Base-by-base conservation (phyloP, 768 basidiomycete species). In the Tephrocybe sp. region DNA sequence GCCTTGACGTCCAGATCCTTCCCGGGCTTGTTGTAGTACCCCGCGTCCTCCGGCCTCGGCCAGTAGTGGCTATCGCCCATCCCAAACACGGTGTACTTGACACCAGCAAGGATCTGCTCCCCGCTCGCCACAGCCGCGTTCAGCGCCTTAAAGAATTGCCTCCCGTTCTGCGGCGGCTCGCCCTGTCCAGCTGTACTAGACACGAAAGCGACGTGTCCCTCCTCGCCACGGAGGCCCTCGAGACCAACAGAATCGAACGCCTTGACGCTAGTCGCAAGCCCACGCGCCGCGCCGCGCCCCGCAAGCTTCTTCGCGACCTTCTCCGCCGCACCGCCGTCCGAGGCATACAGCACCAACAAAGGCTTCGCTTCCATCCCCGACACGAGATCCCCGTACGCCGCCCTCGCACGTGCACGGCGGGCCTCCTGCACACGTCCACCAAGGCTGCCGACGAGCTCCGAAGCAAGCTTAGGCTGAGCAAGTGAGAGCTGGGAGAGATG, bases 21-120 rank as follows among this genome's bases (percentile, higher is more conserved):
- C 15, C 85, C 81, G 0, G 96, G 86, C 70, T 93, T 97, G 79
- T 98, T 99, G 78, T 98, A 99, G 70, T 96, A 98, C 61, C 93
- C 90, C n/a, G 86, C 87, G 63, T 98, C 97, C 68, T 98, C 94
- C 15, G 90, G 80, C 36, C 97, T 83, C 8, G 97, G 97, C 97
- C 97, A 99, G 73, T 99, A 99, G 71, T 97, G 95, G 66, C 90
- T 95, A 68, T 99, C 97, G 54, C 97, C 97, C 84, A 99, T 88
- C 42, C 77, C 96, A 59, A 98, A 97, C 38, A 98, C 93, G 47
- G 86, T 71, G 68, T 82, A 90, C 63, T 81, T 86, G 53, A 93
- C 73, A 55, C 85, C 85, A 46, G 72, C 55, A 37, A 93, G 73
- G 4, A 78, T 73, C 48, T 71, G 75, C 45, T 87, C 85, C 17